Conservation (phyloP, 345 rosid species). For the Gossypium raimondii region DNA sequence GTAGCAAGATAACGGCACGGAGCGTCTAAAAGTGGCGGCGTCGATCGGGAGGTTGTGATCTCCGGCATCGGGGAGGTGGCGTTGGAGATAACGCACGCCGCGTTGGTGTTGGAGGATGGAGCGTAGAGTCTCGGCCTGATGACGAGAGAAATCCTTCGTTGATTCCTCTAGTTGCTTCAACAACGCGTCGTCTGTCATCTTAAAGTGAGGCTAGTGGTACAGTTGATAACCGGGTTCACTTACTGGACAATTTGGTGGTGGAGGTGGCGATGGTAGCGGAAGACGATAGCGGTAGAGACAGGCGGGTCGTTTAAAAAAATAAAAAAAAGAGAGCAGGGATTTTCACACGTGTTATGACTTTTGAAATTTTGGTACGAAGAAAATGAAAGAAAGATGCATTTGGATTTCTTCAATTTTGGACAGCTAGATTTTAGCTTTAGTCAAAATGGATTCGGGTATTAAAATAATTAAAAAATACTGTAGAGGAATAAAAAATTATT, state of each 20-base stretch:
- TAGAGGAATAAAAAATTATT: too few relatives aligned
- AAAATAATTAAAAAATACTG: too few relatives aligned
- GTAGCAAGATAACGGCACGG: constrained; percentile 40
- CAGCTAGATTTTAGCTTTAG: background rate
- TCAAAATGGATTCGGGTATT: too few relatives aligned
- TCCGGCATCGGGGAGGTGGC: constrained; percentile 19
- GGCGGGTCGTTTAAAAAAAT: background rate
- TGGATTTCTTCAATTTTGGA: background rate
- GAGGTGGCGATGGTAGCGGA: background rate
- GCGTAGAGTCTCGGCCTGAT: constrained; percentile 38
- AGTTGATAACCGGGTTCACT: background rate
- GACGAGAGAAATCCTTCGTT: constrained; percentile 29
- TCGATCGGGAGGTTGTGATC: constrained; percentile 18
- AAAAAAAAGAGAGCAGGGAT: background rate
- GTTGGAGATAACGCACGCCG: constrained; percentile 34
- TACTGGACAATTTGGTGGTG: background rate
- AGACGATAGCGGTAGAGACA: background rate
- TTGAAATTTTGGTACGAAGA: background rate
- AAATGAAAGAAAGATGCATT: background rate
- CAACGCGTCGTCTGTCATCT: constrained; percentile 27
- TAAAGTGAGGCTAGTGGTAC: background rate
- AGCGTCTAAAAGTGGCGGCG: constrained; percentile 25
- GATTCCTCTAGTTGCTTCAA: constrained; percentile 35
- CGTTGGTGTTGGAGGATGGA: constrained; percentile 43
- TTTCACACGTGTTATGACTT: background rate